phyloP scores from a whole-genome alignment of 805 yeast genomes.

The Cyberlindnera euphorbiiphila region DNA sequence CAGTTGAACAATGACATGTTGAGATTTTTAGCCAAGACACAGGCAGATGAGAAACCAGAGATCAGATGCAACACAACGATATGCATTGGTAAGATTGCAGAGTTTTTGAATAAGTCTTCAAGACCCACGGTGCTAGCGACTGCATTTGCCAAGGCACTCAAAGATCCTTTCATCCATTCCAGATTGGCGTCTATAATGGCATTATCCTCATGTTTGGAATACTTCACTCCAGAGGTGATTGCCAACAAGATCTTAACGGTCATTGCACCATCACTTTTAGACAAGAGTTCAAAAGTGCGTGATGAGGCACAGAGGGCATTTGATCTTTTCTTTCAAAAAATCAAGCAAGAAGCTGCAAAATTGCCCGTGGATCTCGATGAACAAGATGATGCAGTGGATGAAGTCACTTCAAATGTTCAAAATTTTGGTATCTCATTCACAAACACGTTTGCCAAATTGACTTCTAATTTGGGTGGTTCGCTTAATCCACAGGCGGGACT shows the following conservation, averaged over 20 bases:
- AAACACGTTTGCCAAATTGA: conserved; percentile 17
- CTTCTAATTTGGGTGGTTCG: conserved; percentile 25
- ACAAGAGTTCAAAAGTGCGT: conserved; percentile 66
- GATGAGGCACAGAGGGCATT: conserved; percentile 67
- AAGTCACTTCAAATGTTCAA: conserved; percentile 24
- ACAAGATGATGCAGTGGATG: conserved; percentile 25
- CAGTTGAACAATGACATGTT: conserved; percentile 84
- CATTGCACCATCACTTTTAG: conserved; percentile 79
- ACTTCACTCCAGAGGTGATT: conserved; percentile 69
- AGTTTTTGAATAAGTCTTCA: conserved; percentile 47
- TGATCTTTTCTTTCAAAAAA: conserved; percentile 52
- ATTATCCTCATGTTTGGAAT: conserved; percentile 57
- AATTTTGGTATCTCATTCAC: conserved; percentile 26
- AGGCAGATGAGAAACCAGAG: conserved; percentile 70
- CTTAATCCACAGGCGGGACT: conserved; percentile 15
- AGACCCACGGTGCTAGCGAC: conserved; percentile 78
- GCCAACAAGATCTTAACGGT: conserved; percentile 80
- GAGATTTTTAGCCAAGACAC: conserved; percentile 76
- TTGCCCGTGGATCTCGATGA: conserved; percentile 28
- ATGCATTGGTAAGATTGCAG: conserved; percentile 62
- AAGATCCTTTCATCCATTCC: conserved; percentile 74
- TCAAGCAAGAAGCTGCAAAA: conserved; percentile 43
- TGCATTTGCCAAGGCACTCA: conserved; percentile 78
- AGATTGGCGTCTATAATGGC: conserved; percentile 76
- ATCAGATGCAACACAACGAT: conserved; percentile 75